Percentiles rank a stretch among this genome's conserved stretches.
Conservation (phyloP, 345 rosid genomes). For the Kernera saxatilis region DNA sequence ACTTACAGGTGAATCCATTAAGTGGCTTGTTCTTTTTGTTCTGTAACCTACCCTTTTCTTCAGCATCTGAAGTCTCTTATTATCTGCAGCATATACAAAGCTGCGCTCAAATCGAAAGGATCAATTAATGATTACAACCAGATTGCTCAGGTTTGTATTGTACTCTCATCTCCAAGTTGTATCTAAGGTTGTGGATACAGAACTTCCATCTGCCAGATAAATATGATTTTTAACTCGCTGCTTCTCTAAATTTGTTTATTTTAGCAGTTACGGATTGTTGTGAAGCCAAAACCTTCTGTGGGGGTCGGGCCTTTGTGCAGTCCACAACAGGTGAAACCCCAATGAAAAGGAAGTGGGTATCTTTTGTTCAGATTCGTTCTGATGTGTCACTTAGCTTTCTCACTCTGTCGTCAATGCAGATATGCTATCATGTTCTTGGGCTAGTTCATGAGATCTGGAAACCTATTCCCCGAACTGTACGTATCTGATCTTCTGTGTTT, state of each 20-base stretch:
- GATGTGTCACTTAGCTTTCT: conserved; percentile 25
- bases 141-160: conserved; percentile 83
- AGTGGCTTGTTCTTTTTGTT: conserved; percentile 11
- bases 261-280: conserved; percentile 81
- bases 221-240: conserved; percentile 15
- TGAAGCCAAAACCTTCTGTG: conserved; percentile 68
- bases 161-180: conserved; percentile 14
- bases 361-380: conserved; percentile 5
- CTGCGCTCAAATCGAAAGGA: conserved; percentile 78
- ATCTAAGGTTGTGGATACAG: neutral
- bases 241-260: conserved; percentile 26
- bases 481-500: conserved; percentile 28
- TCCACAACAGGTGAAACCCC: conserved; percentile 73
- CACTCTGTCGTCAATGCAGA: conserved; percentile 47
- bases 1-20: conserved; percentile 67
- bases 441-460: conserved; percentile 97
- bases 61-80: conserved; percentile 18
- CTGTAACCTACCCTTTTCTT: conserved; percentile 4
- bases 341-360: conserved; percentile 16
- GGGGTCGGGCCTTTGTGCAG: conserved; percentile 80
- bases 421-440: conserved; percentile 96
- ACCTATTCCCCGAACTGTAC: conserved; percentile 86
- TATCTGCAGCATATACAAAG: conserved; percentile 67
- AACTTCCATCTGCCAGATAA: neutral
- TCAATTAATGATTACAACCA: conserved; percentile 84